Percentiles rank a stretch among this genome's conserved stretches.
phyloP scores from a whole-genome alignment of 148 eudicot genomes.

The Silene latifolia region DNA sequence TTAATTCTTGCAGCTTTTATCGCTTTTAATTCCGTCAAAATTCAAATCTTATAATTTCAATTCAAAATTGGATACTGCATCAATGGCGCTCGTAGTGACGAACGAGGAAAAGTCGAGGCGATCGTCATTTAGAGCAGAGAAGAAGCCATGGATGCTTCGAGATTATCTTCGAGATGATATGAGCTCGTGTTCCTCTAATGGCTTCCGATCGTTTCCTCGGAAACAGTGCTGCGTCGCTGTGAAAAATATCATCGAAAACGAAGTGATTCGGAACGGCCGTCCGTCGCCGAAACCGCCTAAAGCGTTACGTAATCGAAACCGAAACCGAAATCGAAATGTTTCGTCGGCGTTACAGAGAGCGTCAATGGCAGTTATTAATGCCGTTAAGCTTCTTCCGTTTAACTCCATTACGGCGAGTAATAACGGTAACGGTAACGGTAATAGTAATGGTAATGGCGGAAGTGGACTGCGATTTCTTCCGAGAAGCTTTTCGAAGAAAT shows the following conservation, averaged over 20 bases:
- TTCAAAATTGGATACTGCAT: background rate
- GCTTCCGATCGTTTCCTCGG: slow-evolving; percentile 72
- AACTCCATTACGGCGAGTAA: slow-evolving; percentile 4
- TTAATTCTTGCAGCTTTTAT: background rate
- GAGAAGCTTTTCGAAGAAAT: slow-evolving; percentile 49
- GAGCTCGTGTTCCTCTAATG: slow-evolving; percentile 80
- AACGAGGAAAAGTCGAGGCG: slow-evolving; percentile 21
- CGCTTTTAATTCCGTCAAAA: background rate
- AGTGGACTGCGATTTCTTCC: slow-evolving; percentile 24
- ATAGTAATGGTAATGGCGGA: too few species aligned
- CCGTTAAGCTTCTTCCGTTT: slow-evolving; percentile 50
- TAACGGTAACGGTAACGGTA: background rate
- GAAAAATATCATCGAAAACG: slow-evolving; percentile 36
- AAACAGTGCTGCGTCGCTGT: slow-evolving; percentile 57
- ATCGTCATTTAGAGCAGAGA: slow-evolving; percentile 28
- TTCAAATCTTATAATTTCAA: background rate
- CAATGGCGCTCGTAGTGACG: background rate
- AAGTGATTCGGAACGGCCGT: slow-evolving; percentile 1
- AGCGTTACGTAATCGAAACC: background rate
- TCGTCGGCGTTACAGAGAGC: slow-evolving; percentile 44
- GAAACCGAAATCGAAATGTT: slow-evolving; percentile 4
- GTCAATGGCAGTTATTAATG: slow-evolving; percentile 45
- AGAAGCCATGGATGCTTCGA: slow-evolving; percentile 44
- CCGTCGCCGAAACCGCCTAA: slow-evolving; percentile 10
- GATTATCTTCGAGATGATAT: slow-evolving; percentile 67